phyloP scores from a whole-genome alignment of 352 stramenopile species.

The Globisporangium megalacanthum region DNA sequence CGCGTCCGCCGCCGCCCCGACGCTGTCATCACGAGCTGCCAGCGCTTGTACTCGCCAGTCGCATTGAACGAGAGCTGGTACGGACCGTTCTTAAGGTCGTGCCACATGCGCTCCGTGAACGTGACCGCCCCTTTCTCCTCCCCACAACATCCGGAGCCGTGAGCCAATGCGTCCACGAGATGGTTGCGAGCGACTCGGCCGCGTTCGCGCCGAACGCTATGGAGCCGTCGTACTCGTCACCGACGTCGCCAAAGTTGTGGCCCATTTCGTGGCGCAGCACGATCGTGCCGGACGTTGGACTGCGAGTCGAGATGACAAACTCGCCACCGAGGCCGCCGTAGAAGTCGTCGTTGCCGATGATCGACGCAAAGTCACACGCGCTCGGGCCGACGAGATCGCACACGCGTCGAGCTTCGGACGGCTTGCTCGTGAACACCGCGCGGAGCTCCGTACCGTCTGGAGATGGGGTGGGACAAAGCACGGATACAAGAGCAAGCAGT shows the following conservation, averaged over 20 bases:
- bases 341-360: slow-evolving; percentile 38
- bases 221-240: slow-evolving; percentile 35
- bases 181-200: background rate
- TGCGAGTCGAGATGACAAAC: slow-evolving; percentile 31
- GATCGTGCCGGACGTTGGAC: slow-evolving; percentile 19
- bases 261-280: slow-evolving; percentile 34
- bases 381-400: slow-evolving; percentile 3
- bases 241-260: slow-evolving; percentile 31
- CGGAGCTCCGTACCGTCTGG: slow-evolving; percentile 14
- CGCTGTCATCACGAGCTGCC: slow-evolving; percentile 21
- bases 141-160: slow-evolving; percentile 16
- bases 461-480: too few relatives aligned
- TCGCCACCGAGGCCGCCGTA: too few relatives aligned
- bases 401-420: slow-evolving; percentile 7
- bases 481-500: too few relatives aligned
- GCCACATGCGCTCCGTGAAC: slow-evolving; percentile 32
- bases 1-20: slow-evolving; percentile 24
- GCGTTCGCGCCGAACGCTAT: slow-evolving; percentile 32
- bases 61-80: slow-evolving; percentile 29
- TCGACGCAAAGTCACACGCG: slow-evolving; percentile 27
- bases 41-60: slow-evolving; percentile 26
- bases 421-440: slow-evolving; percentile 15
- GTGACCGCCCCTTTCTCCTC: slow-evolving; percentile 22
- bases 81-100: slow-evolving; percentile 23
- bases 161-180: slow-evolving; percentile 30